phyloP scores from a whole-genome alignment of 306 rosid species.

The Malus sylvestris region DNA sequence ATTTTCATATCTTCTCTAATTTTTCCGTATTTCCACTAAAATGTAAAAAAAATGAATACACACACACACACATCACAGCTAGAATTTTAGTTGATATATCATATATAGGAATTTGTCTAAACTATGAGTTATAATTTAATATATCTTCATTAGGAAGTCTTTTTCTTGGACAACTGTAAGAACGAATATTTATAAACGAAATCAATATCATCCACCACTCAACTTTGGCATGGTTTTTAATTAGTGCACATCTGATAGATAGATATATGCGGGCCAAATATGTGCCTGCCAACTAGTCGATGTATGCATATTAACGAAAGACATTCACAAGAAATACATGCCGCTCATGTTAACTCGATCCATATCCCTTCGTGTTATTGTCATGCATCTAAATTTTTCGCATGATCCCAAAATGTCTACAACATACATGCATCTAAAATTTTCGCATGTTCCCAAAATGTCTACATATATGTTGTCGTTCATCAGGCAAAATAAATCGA shows the following conservation, averaged over 20 bases:
- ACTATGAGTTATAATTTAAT: background rate
- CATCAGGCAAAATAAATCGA: background rate
- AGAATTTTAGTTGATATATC: background rate
- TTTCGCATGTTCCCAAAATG: background rate
- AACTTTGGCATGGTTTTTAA: background rate
- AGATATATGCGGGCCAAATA: background rate
- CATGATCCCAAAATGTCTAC: background rate
- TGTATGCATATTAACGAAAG: background rate
- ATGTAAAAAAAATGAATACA: background rate
- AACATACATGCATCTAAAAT: background rate
- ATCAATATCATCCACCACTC: conserved; percentile 9
- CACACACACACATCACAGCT: background rate
- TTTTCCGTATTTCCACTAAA: too few species aligned
- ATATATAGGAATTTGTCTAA: background rate
- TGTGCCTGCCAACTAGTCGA: background rate
- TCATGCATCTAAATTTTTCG: background rate
- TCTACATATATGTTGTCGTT: background rate
- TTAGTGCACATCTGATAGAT: background rate
- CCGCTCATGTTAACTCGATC: background rate
- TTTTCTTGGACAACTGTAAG: conserved; percentile 14
- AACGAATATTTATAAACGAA: background rate
- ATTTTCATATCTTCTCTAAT: too few species aligned
- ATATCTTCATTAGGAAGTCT: conserved; percentile 4
- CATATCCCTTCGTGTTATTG: background rate
- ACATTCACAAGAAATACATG: background rate